Evolutionary conservation across 108 stramenopile species (phyloP), one percentile per base, ranked within the genome.

Genomic region (Fragilaria crotonensis): DNA sequence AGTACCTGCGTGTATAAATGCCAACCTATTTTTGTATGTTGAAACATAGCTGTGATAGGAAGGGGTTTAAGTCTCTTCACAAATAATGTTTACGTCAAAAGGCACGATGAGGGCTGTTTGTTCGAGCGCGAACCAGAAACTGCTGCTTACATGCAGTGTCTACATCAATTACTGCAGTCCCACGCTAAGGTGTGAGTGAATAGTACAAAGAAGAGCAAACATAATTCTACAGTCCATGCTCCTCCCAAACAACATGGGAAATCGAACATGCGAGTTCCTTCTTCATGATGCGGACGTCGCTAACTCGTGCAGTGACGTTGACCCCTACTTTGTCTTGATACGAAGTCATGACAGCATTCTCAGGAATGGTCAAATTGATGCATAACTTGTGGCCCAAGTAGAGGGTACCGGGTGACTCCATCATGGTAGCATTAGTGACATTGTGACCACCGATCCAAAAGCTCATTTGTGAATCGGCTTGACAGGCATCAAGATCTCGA

Each of bases 181-280:
- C n/a, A n/a, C n/a, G n/a, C n/a, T n/a, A n/a, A n/a, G n/a, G n/a
- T n/a, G n/a, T n/a, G n/a, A n/a, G n/a, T n/a, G n/a, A n/a, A n/a
- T n/a, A n/a, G n/a, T n/a, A n/a, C n/a, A n/a, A n/a, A n/a, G n/a
- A n/a, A n/a, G n/a, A n/a, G n/a, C n/a, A n/a, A n/a, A n/a, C n/a
- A n/a, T n/a, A n/a, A n/a, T n/a, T n/a, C n/a, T n/a, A n/a, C n/a
- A n/a, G 2, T 25, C 5, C n/a, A 28, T 56, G 54, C 30, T 78
- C 66, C 71, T 81, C 78, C 80, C 78, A 87, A n/a, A 84, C 52
- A 23, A 84, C 72, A 58, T 84, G 80, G 17, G 78, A 83, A 30
- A 83, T 44, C 9, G 80, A 81, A 59, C 81, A 87, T 26, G 85
- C 79, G 22, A 71, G 66, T 11, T 77, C 23, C 3, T 63, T 52